Evolutionary conservation across 805 yeast species (phyloP).

Genomic region (Starmerella powellii): DNA sequence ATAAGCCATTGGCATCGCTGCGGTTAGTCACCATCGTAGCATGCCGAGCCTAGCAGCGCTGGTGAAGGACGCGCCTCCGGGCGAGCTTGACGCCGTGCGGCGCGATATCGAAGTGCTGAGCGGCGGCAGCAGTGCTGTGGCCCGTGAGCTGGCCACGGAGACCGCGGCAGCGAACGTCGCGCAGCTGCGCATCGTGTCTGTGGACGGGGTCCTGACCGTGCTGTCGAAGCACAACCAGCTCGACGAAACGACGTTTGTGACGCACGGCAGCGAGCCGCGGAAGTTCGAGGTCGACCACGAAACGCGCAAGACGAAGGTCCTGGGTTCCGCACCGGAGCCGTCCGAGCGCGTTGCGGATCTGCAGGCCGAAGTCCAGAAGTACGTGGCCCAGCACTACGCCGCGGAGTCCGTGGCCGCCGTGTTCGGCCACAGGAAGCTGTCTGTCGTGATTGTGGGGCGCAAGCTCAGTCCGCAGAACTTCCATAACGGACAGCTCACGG

Average conservation of each 20-base stretch:
- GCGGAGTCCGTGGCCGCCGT: constrained; percentile 33
- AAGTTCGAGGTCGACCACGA: constrained; percentile 25
- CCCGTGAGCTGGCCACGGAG: constrained; percentile 21
- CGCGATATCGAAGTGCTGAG: constrained; percentile 33
- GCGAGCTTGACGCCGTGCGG: constrained; percentile 36
- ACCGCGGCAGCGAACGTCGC: constrained; percentile 34
- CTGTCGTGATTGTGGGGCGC: constrained; percentile 55
- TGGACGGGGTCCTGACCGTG: constrained; percentile 17
- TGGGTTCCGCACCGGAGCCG: constrained; percentile 13
- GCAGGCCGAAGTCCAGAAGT: constrained; percentile 32
- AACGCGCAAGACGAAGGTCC: constrained; percentile 16
- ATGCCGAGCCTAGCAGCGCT: constrained; percentile 25
- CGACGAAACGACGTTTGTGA: constrained; percentile 23
- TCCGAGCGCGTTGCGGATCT: constrained; percentile 10
- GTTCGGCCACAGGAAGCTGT: constrained; percentile 28
- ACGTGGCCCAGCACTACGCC: constrained; percentile 53
- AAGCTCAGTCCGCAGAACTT: constrained; percentile 62
- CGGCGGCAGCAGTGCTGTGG: constrained; percentile 14
- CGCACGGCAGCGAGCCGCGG: constrained; percentile 20
- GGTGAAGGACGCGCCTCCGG: constrained; percentile 45
- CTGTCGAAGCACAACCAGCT: constrained; percentile 19
- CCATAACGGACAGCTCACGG: constrained; percentile 84
- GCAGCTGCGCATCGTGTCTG: constrained; percentile 20
- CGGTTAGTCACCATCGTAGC: neutral
- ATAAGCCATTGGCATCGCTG: too few species aligned